A percentile compares a stretch with the other conserved stretches of the same genome.
phyloP scores from a whole-genome alignment of 176 grass and related monocot genomes.

The Alopecurus myosuroides region DNA sequence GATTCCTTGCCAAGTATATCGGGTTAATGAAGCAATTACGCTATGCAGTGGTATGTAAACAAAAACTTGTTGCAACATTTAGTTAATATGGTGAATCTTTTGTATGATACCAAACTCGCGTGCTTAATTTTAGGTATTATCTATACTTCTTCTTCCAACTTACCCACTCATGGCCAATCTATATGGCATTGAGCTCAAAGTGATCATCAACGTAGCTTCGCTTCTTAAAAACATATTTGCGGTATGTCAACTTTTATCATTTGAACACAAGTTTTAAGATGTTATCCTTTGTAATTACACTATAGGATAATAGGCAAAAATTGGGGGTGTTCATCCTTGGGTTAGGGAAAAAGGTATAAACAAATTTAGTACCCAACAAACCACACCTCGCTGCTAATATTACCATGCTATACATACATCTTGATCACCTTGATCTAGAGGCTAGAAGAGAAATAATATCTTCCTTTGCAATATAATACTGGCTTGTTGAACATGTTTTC shows the following conservation, averaged over 20 bases:
- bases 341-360: not conserved
- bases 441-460: not conserved
- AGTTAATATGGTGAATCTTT: not conserved
- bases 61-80: not conserved
- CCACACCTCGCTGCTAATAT: not conserved
- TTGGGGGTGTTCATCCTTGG: not conserved
- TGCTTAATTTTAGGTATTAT: constrained; percentile 37
- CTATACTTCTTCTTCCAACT: constrained; percentile 43
- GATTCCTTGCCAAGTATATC: constrained; percentile 32
- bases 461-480: not conserved
- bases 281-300: not conserved
- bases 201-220: constrained; percentile 50
- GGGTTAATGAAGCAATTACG: constrained; percentile 43
- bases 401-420: not conserved
- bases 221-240: constrained; percentile 52
- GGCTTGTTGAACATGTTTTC: not conserved
- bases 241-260: too few species aligned
- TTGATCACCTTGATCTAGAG: not conserved
- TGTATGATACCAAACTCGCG: not conserved
- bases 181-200: constrained; percentile 40
- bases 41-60: constrained; percentile 33
- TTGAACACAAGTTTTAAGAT: not conserved
- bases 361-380: too few species aligned
- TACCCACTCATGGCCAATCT: constrained; percentile 55
- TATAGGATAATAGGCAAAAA: too few species aligned